Base-by-base conservation (phyloP, 441 rosid genomes). In the Euphorbia schlechtendalii region DNA sequence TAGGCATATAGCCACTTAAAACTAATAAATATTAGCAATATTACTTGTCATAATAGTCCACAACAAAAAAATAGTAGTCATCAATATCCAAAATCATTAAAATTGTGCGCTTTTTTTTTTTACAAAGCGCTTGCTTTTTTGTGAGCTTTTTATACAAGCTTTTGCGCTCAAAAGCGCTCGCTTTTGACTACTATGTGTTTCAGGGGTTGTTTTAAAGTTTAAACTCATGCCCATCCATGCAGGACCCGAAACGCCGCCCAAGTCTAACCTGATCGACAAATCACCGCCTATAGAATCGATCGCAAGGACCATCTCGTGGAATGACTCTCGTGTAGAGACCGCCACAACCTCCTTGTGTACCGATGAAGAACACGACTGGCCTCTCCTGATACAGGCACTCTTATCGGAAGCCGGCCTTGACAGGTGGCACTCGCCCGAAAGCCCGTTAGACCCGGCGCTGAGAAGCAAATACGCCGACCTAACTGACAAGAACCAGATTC, bases 221-320 rank as follows among this genome's bases (percentile, higher is more conserved):
- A 38, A 14, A 5, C 40, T 53, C 1, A 38, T 53, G 15, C 63
- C 52, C 34, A 38, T 45, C 28, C 34, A 24, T 61, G 66, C 82
- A 87, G 96, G 89, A 61, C 64, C 67, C 24, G 81, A 71, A 45
- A 54, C 72, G 75, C 66, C 77, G 40, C 71, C 71, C 0, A 85
- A 71, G 70, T 81, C 89, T 61, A 91, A 82, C 70, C 82, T 94
- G 76, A 87, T 89, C 0, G 88, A 81, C 80, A 90, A 93, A 61
- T 93, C 97, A 41, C 96, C 98, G 18, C 95, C 83, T 46, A 94
- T 94, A 41, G 96, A 74, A 62, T 91, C 99, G 22, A 74, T 91
- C 14, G 82, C 96, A 45, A 80, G 98, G 76, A 83, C 81, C 45
- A 74, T 91, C 46, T 80, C 92, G 55, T 84, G 94, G 93, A 86